Evolutionary conservation across 179 eudicot species (phyloP).

Genomic region (Corrigiola litoralis): DNA sequence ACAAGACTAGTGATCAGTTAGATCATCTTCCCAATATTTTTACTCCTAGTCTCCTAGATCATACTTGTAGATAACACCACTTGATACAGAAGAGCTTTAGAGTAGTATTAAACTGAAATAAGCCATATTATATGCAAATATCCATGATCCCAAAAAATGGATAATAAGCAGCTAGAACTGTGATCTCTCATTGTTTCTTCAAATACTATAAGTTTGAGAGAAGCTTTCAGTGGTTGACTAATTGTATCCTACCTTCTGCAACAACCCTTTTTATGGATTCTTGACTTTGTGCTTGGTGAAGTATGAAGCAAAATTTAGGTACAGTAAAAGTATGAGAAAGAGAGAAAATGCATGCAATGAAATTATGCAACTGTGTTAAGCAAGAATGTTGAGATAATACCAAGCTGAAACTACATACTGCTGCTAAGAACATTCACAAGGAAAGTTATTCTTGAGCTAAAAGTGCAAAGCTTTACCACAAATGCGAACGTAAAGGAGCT

Average conservation of each 20-base stretch:
- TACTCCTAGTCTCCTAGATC: constrained; percentile 16
- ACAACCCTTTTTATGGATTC: too few relatives aligned
- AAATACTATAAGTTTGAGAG: too few relatives aligned
- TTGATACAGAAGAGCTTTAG: too few relatives aligned
- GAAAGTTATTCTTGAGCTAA: constrained; percentile 12
- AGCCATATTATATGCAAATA: too few relatives aligned
- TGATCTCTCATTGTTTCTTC: too few relatives aligned
- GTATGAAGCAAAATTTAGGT: neutral
- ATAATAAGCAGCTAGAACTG: too few relatives aligned
- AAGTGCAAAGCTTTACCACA: constrained; percentile 30
- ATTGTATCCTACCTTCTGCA: too few relatives aligned
- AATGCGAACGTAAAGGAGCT: constrained; percentile 19
- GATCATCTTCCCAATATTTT: neutral
- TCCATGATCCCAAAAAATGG: too few relatives aligned
- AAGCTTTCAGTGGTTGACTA: too few relatives aligned
- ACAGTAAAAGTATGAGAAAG: neutral
- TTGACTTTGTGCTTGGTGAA: too few relatives aligned
- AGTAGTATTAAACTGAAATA: too few relatives aligned
- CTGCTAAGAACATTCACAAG: constrained; percentile 24
- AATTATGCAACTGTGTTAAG: neutral
- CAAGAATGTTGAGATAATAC: constrained; percentile 20
- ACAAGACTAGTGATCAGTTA: constrained; percentile 2
- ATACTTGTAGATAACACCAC: neutral
- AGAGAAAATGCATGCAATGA: constrained; percentile 22
- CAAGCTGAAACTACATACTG: constrained; percentile 6